Evolutionary conservation across 31 red algal species (phyloP).

Genomic region (Endocladia muricata): DNA sequence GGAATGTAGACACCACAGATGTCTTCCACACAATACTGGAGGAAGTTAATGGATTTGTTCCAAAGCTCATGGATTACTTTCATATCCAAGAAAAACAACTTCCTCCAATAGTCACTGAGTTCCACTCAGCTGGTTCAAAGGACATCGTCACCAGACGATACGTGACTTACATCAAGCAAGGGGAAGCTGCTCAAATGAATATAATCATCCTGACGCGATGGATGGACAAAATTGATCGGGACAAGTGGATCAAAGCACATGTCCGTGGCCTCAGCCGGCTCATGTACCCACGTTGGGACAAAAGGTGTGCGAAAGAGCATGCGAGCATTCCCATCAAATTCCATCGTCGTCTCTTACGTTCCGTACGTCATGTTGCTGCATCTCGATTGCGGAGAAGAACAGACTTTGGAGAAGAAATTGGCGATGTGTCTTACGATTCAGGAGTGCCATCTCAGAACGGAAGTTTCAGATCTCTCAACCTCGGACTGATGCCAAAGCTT

Average conservation of each 20-base stretch:
- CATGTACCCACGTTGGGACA: conserved; percentile 20
- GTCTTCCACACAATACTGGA: conserved; percentile 45
- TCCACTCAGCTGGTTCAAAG: conserved; percentile 3
- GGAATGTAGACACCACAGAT: conserved; percentile 45
- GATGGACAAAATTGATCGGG: conserved; percentile 28
- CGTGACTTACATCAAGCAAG: conserved; percentile 33
- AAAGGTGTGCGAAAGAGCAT: neutral
- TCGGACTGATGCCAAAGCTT: too few species aligned
- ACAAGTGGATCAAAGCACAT: conserved; percentile 40
- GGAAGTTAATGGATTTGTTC: conserved; percentile 44
- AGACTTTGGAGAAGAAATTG: conserved; percentile 57
- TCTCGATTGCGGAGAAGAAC: conserved; percentile 28
- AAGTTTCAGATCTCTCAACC: conserved; percentile 3
- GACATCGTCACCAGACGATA: conserved; percentile 27
- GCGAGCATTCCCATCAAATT: conserved; percentile 20
- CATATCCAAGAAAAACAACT: conserved; percentile 28
- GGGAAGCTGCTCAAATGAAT: conserved; percentile 37
- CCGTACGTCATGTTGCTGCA: conserved; percentile 21
- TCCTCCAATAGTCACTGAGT: conserved; percentile 13
- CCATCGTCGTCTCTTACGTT: conserved; percentile 10
- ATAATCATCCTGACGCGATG: conserved; percentile 42
- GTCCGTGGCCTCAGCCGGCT: conserved; percentile 32
- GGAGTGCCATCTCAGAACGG: conserved; percentile 2
- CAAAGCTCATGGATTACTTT: conserved; percentile 43
- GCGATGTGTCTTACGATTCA: conserved; percentile 27